Percentiles rank a stretch among this genome's conserved stretches.
These are phyloP conservation scores for Naganishia kalamii DNA, from an alignment of 768 basidiomycete species.

Conservation along the genomic window DNA sequence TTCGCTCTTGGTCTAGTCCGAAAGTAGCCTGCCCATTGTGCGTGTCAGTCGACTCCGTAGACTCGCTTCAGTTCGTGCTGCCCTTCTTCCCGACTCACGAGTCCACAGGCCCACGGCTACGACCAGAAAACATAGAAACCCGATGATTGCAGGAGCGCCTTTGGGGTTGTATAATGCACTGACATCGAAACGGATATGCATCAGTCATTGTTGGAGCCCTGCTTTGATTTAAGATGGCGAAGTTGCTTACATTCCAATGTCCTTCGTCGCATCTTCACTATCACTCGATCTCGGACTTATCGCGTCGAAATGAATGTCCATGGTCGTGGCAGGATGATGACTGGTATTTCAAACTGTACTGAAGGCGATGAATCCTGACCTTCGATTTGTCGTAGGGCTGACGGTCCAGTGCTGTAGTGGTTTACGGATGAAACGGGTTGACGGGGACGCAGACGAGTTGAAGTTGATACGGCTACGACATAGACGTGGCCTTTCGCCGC, in stretches of 20 bases:
- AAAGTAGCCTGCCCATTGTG: conserved; percentile 21
- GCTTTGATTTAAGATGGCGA: not conserved
- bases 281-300: no score
- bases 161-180: conserved; percentile 32
- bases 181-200: not conserved
- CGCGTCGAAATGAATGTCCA: no score
- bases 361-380: no score
- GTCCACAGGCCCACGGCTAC: conserved; percentile 24
- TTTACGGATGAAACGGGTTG: no score
- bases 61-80: not conserved
- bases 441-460: no score
- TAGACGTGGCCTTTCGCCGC: no score
- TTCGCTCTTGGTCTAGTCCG: conserved; percentile 23
- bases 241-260: conserved; percentile 3
- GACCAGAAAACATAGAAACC: conserved; percentile 20
- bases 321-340: no score
- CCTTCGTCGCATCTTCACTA: not conserved
- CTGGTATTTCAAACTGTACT: no score
- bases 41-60: not conserved
- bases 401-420: no score
- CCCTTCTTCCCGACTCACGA: conserved; percentile 23
- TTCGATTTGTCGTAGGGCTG: no score
- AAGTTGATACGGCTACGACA: no score
- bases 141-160: conserved; percentile 23
- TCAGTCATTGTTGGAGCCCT: not conserved